A percentile compares a stretch with the other conserved stretches of the same genome.
Conservation (phyloP, 768 basidiomycete genomes). For the Galerina sulciceps region DNA sequence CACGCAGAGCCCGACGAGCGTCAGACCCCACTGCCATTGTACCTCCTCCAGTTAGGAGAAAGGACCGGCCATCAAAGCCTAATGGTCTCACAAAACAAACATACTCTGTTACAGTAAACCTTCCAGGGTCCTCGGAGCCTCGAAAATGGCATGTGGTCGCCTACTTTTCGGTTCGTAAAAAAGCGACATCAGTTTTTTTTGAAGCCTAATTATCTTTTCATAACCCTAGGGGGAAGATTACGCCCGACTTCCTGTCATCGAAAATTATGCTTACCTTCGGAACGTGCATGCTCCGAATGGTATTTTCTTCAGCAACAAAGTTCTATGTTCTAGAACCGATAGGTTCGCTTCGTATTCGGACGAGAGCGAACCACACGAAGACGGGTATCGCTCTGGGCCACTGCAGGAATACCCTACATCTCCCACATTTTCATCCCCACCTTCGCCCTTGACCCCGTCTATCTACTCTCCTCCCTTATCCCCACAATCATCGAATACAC, state of each 20-base stretch:
- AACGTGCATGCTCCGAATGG: slow-evolving; percentile 69
- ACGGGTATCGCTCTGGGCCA: slow-evolving; percentile 23
- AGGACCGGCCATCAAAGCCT: slow-evolving; percentile 77
- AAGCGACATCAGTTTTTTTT: slow-evolving; percentile 1
- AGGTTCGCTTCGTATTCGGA: slow-evolving; percentile 50
- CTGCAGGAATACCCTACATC: slow-evolving; percentile 20
- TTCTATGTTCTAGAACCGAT: slow-evolving; percentile 43
- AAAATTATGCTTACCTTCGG: slow-evolving; percentile 76
- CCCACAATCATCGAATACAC: slow-evolving; percentile 11
- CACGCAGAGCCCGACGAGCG: slow-evolving; percentile 56
- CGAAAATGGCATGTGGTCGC: slow-evolving; percentile 87
- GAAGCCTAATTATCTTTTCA: not conserved
- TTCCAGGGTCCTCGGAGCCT: slow-evolving; percentile 58
- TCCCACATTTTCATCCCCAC: slow-evolving; percentile 15
- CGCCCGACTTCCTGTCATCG: slow-evolving; percentile 69
- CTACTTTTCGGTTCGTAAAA: slow-evolving; percentile 69
- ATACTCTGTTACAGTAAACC: slow-evolving; percentile 75
- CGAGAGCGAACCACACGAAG: slow-evolving; percentile 45
- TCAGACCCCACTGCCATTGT: slow-evolving; percentile 63
- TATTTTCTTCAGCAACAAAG: slow-evolving; percentile 75
- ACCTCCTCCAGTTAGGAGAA: slow-evolving; percentile 67
- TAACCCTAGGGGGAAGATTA: slow-evolving; percentile 66
- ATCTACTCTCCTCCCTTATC: slow-evolving; percentile 15
- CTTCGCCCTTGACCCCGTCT: slow-evolving; percentile 16
- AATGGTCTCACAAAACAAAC: slow-evolving; percentile 88